Evolutionary conservation across 2,329 filamentous ascomycete genomes (phyloP), one percentile per base, ranked within the genome.

Genomic region (Verticillium nonalfalfae): DNA sequence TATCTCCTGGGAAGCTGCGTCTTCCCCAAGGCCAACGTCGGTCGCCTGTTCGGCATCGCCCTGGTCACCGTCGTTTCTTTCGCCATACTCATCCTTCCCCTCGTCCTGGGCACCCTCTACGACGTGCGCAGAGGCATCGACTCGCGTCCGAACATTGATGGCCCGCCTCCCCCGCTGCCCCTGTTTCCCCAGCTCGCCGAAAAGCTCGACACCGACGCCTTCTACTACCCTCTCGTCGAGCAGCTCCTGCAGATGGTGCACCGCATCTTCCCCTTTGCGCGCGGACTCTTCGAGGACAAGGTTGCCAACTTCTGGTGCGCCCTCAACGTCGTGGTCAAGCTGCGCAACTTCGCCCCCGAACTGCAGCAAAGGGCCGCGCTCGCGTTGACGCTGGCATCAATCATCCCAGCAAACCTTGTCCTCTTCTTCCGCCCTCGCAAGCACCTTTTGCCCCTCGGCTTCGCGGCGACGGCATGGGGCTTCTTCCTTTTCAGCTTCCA

Each of bases 401-500:
- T 97, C 61, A 73, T 90, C 1, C 88, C 92, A 0, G 89, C 94
- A 0, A 97, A 93, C 70, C 68, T 89, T 4, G 82, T 97, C 58
- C 82, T 98, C 34, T 90, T 97, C 72, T 72, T 92, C 60, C 87
- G 87, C 58, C 95, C 95, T 0, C 85, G 85, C 57, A 93, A 89
- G 68, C 85, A 88, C 52, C 81, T 95, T 4, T 77, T 98, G 14
- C 93, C 93, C 1, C 83, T 91, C 39, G 91, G 91, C 0, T 85
- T 98, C 62, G 89, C 93, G 1, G 84, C 90, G 1, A 93, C 91
- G 0, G 90, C 93, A 1, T 99, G 95, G 95, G 94, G 90, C 0
- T 99, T 99, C 80, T 99, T 98, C 74, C 81, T 99, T 15, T 98
- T 96, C 78, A 96, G 92, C 69, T 99, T 96, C 73, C 95, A 99